Conservation (phyloP, 768 basidiomycete genomes). For the Boletus reticuloceps region DNA sequence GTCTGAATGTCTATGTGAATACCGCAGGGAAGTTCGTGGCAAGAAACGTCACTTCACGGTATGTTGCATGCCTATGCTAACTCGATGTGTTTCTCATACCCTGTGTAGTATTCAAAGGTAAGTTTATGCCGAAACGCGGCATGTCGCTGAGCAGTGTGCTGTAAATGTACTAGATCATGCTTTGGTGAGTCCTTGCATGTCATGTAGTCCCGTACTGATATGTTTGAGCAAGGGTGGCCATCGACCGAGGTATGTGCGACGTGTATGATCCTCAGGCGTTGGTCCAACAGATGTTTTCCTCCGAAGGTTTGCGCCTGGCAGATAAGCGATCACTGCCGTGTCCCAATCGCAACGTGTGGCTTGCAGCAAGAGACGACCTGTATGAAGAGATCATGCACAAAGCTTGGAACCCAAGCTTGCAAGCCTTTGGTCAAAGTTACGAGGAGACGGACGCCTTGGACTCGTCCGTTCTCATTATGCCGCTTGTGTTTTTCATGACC, state of each 20-base stretch:
- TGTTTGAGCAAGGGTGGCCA: constrained; percentile 71
- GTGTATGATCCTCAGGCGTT: neutral
- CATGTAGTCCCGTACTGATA: neutral
- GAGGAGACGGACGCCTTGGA: constrained; percentile 83
- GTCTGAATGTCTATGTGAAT: constrained; percentile 22
- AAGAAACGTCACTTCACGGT: constrained; percentile 84
- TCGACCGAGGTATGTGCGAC: constrained; percentile 68
- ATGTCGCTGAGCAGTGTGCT: constrained; percentile 4
- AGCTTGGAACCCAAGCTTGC: constrained; percentile 73
- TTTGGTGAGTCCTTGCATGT: constrained; percentile 56
- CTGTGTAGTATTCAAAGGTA: constrained; percentile 73
- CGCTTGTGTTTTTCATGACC: constrained; percentile 88
- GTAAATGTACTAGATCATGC: constrained; percentile 62
- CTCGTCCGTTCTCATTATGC: constrained; percentile 89
- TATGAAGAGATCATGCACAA: constrained; percentile 94
- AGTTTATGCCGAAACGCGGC: constrained; percentile 11
- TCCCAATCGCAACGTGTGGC: constrained; percentile 69
- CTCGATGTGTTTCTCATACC: neutral
- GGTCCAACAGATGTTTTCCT: neutral
- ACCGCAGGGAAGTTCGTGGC: constrained; percentile 82
- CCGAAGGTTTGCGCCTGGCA: constrained; percentile 77
- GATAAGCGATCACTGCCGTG: constrained; percentile 94
- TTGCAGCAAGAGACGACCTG: constrained; percentile 69
- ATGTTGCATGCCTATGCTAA: constrained; percentile 22
- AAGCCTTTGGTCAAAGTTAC: constrained; percentile 85